These are phyloP conservation scores for Cordyceps farinosa DNA, from an alignment of 2,329 filamentous ascomycete genomes.

Conservation along the genomic window DNA sequence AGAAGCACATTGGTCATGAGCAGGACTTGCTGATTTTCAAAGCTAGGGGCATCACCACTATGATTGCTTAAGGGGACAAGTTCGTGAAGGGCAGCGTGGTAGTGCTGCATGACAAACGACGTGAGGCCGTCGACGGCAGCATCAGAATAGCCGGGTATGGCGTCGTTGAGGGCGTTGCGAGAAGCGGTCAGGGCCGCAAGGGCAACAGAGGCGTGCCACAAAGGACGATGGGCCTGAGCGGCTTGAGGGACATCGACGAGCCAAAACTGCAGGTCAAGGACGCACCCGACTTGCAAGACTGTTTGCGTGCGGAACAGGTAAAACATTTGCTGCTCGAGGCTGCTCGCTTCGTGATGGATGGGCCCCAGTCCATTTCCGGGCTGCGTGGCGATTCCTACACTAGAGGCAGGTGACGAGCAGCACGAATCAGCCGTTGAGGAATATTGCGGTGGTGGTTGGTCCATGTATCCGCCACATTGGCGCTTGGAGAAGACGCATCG, in stretches of 20 bases:
- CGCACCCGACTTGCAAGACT: neutral
- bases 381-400: neutral
- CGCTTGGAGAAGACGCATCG: constrained; percentile 12
- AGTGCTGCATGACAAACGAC: constrained; percentile 1
- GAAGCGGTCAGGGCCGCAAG: neutral
- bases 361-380: neutral
- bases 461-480: constrained; percentile 5
- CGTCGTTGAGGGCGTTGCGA: neutral
- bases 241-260: constrained; percentile 5
- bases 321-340: constrained; percentile 7
- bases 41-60: neutral
- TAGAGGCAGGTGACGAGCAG: neutral
- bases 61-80: neutral
- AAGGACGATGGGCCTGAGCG: neutral
- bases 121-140: neutral
- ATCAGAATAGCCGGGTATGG: neutral
- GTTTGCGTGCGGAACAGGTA: constrained; percentile 7
- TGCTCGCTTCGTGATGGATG: neutral
- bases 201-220: constrained; percentile 8
- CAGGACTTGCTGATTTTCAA: constrained; percentile 5
- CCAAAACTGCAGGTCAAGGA: constrained; percentile 6
- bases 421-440: neutral
- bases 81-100: neutral
- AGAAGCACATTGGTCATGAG: constrained; percentile 11
- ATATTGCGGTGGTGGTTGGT: neutral